phyloP scores from a whole-genome alignment of 768 basidiomycete species.

The Pleurotus tuoliensis region DNA sequence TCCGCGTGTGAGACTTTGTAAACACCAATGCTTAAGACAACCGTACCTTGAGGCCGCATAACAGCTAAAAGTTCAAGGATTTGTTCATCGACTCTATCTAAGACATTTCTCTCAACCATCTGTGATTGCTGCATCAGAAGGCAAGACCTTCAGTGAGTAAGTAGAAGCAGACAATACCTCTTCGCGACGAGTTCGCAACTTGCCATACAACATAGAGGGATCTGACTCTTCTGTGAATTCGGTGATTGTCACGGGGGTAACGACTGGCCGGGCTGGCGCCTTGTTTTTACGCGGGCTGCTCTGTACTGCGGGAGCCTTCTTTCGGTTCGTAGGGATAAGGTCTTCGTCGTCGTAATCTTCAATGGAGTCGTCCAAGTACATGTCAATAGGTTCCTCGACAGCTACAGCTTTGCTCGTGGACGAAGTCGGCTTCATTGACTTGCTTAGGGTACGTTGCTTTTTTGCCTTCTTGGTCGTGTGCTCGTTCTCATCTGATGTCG shows the following conservation, averaged over 20 bases:
- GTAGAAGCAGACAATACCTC: slow-evolving; percentile 14
- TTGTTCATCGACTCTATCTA: not conserved
- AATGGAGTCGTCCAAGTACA: slow-evolving; percentile 24
- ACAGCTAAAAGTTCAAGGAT: slow-evolving; percentile 27
- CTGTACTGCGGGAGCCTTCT: too few relatives aligned
- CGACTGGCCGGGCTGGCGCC: not conserved
- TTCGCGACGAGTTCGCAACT: slow-evolving; percentile 18
- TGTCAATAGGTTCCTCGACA: slow-evolving; percentile 30
- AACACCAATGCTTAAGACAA: too few relatives aligned
- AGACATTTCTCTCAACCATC: not conserved
- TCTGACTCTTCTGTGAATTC: slow-evolving; percentile 6
- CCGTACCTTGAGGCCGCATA: slow-evolving; percentile 36
- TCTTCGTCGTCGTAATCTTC: slow-evolving; percentile 22
- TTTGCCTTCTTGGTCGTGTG: slow-evolving; percentile 17
- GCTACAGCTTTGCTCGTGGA: slow-evolving; percentile 17
- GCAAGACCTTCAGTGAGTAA: not conserved
- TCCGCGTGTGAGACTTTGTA: too few relatives aligned
- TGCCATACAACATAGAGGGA: slow-evolving; percentile 19
- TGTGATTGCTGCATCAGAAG: not conserved
- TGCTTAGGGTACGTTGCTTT: slow-evolving; percentile 16
- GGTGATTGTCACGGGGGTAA: too few relatives aligned
- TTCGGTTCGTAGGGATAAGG: slow-evolving; percentile 1
- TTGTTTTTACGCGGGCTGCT: not conserved
- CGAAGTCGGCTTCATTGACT: slow-evolving; percentile 16
- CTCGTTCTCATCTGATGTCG: slow-evolving; percentile 17